Evolutionary conservation across 805 yeast genomes (phyloP), one percentile per base, ranked within the genome.

Genomic region (Suhomyces sp.): DNA sequence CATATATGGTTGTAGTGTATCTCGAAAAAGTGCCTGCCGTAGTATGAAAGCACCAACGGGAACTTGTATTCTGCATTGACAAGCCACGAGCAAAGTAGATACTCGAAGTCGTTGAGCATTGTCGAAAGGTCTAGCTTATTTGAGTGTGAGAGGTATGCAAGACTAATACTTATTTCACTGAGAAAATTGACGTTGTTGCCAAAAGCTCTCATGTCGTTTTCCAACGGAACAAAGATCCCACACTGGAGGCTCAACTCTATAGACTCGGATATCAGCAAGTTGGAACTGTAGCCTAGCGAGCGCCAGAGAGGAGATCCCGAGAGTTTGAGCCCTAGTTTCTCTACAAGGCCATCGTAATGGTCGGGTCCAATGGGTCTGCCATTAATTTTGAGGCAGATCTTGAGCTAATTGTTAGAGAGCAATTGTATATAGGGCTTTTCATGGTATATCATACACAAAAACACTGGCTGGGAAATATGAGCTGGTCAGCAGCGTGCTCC

Each of bases 41-140:
- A 61, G 44, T 49, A 60, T 15, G 69, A 65, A 33, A 63, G 64
- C 5, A 61, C 56, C 22, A 64, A 55, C 12, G 69, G 69, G 39
- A 48, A 61, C 27, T 49, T 55, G 52, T 53, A 58, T 50, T 65
- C 69, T n/a, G 60, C 54, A 27, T 62, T 57, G 22, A 63, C 24
- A 19, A 62, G 21, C 48, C 64, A 54, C 6, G 66, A 59, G 4
- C 54, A 39, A 15, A 61, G 52, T 45, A 56, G 50, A 35, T 64
- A 63, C 44, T 64, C 59, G 21, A 64, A 43, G 15, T 52, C 51
- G 17, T 24, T 17, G 8, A 52, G 22, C 31, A 52, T 15, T 22
- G 9, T 9, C 1, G 31, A 17, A 2, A 55, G 15, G 9, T 40
- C 29, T 4, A 51, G 17, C 17, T 37, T 25, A 3, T 48, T 15